phyloP scores from a whole-genome alignment of 2,329 filamentous ascomycete species.

The Colletotrichum sp. region DNA sequence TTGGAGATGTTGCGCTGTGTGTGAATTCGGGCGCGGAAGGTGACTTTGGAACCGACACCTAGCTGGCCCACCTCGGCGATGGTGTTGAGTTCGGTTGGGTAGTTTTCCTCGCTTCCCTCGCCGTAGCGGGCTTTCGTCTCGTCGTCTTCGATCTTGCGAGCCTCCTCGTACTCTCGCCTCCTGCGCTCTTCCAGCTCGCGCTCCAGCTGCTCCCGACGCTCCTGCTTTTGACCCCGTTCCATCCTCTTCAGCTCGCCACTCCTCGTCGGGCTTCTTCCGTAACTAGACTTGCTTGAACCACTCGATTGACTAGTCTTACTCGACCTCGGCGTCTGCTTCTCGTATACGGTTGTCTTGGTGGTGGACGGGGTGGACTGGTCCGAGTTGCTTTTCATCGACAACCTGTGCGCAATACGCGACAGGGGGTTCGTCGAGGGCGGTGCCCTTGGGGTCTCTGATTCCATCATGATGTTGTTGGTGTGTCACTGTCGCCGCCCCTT shows the following conservation, averaged over 20 bases:
- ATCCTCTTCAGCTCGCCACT: conserved; percentile 8
- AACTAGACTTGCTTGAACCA: conserved; percentile 3
- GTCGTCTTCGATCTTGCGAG: conserved; percentile 10
- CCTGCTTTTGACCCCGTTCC: conserved; percentile 9
- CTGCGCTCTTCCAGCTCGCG: conserved; percentile 10
- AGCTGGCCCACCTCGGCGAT: conserved; percentile 12
- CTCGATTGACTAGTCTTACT: conserved; percentile 5
- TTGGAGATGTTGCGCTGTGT: conserved; percentile 83
- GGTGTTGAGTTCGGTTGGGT: conserved; percentile 11
- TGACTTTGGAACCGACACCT: conserved; percentile 40
- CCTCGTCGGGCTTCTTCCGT: not conserved
- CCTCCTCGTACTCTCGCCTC: conserved; percentile 1
- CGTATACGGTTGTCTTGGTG: conserved; percentile 1
- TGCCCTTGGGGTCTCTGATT: not conserved
- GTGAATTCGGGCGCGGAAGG: conserved; percentile 66
- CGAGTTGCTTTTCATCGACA: not conserved
- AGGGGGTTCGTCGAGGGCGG: conserved; percentile 21
- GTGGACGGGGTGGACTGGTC: not conserved
- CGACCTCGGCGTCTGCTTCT: not conserved
- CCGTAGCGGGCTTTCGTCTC: conserved; percentile 13
- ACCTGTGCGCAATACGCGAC: conserved; percentile 18
- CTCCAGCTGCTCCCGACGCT: conserved; percentile 1
- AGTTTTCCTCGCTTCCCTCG: conserved; percentile 1
- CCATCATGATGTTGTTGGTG: not conserved
- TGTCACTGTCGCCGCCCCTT: not conserved